A percentile compares a stretch with the other conserved stretches of the same genome.
phyloP scores from a whole-genome alignment of 352 stramenopile genomes.

The Globisporangium sylvaticum region DNA sequence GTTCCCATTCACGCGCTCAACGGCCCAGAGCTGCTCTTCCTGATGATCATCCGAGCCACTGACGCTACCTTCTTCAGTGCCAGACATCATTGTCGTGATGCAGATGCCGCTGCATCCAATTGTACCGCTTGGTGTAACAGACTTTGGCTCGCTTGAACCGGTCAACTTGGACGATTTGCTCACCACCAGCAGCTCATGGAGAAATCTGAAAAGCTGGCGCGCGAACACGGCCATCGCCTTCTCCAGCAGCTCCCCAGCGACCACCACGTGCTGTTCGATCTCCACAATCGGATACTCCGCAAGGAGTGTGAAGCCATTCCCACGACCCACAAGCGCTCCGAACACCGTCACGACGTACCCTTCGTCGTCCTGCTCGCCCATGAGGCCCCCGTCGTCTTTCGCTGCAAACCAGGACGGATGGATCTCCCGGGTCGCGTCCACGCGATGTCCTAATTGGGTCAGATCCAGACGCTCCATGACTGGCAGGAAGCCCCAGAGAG shows the following conservation, averaged over 20 bases:
- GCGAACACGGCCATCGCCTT: slow-evolving; percentile 47
- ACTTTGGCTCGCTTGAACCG: neutral
- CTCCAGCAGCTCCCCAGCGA: slow-evolving; percentile 34
- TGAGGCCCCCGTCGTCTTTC: neutral
- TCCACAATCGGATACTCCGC: slow-evolving; percentile 14
- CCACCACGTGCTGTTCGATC: slow-evolving; percentile 36
- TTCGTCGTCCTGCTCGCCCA: slow-evolving; percentile 17
- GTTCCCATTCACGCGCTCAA: slow-evolving; percentile 25
- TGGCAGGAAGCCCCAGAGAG: slow-evolving; percentile 25
- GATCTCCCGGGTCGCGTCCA: neutral
- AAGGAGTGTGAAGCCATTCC: slow-evolving; percentile 16
- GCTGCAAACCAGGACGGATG: slow-evolving; percentile 10
- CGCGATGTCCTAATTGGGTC: neutral
- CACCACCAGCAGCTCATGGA: slow-evolving; percentile 22
- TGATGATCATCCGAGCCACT: neutral
- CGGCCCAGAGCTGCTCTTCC: slow-evolving; percentile 13
- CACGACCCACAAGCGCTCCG: slow-evolving; percentile 24
- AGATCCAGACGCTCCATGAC: slow-evolving; percentile 13
- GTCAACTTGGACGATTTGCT: neutral
- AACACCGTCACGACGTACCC: slow-evolving; percentile 21
- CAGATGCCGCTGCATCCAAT: slow-evolving; percentile 19
- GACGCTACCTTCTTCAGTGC: neutral
- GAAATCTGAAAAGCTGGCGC: slow-evolving; percentile 36
- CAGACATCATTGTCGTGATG: slow-evolving; percentile 4
- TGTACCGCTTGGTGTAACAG: neutral